Percentiles rank a stretch among this genome's conserved stretches.
Conservation (phyloP, 1,139 yeast species). For the Blastobotrys illinoisensis region DNA sequence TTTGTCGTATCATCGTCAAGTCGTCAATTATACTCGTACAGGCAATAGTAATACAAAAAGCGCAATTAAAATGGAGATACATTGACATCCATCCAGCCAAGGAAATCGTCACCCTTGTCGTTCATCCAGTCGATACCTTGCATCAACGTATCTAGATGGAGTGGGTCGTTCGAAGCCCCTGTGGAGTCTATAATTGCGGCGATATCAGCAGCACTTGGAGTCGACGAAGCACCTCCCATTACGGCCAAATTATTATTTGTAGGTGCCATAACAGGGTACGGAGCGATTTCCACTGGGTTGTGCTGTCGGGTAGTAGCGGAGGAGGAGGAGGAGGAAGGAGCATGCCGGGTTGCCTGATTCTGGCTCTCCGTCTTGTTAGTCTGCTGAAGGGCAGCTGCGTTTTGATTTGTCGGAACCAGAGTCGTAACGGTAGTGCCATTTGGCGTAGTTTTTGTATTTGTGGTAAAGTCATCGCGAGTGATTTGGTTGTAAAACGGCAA, state of each 20-base stretch:
- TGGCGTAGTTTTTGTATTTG: slow-evolving; percentile 81
- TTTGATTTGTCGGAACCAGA: slow-evolving; percentile 51
- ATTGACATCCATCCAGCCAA: slow-evolving; percentile 90
- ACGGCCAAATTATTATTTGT: too few species aligned
- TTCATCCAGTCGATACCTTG: slow-evolving; percentile 86
- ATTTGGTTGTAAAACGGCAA: slow-evolving; percentile 91
- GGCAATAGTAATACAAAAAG: background rate
- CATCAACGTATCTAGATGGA: slow-evolving; percentile 42
- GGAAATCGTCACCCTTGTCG: slow-evolving; percentile 71
- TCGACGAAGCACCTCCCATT: background rate
- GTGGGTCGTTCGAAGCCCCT: slow-evolving; percentile 29
- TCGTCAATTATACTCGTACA: background rate
- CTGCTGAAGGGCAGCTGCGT: slow-evolving; percentile 4
- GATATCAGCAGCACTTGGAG: slow-evolving; percentile 2
- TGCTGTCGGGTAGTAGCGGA: background rate
- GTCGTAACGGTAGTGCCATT: slow-evolving; percentile 90
- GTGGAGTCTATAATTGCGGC: slow-evolving; percentile 27
- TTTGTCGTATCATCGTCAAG: background rate
- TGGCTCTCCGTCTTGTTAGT: background rate
- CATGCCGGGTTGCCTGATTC: background rate
- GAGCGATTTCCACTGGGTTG: background rate
- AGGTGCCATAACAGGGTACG: background rate
- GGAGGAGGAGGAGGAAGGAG: background rate
- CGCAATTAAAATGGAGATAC: slow-evolving; percentile 7
- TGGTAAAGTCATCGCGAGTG: slow-evolving; percentile 83